Conservation (phyloP, 164 flowering plant genomes). For the Aristolochia fimbriata region DNA sequence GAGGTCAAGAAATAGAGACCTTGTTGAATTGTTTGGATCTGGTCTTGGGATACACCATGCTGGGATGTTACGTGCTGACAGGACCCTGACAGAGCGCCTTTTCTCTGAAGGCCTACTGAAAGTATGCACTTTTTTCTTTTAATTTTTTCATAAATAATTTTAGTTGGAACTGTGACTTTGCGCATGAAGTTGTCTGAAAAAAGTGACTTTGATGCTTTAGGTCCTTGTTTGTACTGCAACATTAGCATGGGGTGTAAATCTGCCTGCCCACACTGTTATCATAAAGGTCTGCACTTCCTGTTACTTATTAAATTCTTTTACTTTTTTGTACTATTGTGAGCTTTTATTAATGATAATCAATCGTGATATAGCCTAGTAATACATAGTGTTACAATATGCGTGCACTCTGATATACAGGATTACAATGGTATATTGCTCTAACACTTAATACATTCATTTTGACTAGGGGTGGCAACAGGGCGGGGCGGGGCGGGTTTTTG, state of each 20-base stretch:
- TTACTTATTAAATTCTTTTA: background rate
- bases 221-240: slow-evolving; percentile 99
- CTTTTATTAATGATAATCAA: too few species aligned
- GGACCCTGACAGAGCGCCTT: slow-evolving; percentile 88
- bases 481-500: too few species aligned
- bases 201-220: slow-evolving; percentile 25
- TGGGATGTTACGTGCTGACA: slow-evolving; percentile 95
- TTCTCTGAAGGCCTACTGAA: slow-evolving; percentile 89
- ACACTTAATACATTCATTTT: too few species aligned
- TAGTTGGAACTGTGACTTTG: background rate
- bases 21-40: slow-evolving; percentile 65
- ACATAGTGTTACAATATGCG: too few species aligned
- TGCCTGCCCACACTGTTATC: slow-evolving; percentile 99
- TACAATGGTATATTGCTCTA: too few species aligned
- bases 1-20: slow-evolving; percentile 90
- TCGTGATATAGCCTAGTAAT: too few species aligned
- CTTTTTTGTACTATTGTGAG: too few species aligned
- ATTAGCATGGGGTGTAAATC: slow-evolving; percentile 99
- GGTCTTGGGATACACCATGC: slow-evolving; percentile 97
- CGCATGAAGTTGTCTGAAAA: background rate
- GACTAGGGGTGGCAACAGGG: too few species aligned
- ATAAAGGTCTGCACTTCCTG: slow-evolving; percentile 49
- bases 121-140: slow-evolving; percentile 22
- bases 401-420: too few species aligned
- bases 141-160: background rate